phyloP scores from a whole-genome alignment of 1,139 yeast genomes.

The Saccharomyces hybrid region DNA sequence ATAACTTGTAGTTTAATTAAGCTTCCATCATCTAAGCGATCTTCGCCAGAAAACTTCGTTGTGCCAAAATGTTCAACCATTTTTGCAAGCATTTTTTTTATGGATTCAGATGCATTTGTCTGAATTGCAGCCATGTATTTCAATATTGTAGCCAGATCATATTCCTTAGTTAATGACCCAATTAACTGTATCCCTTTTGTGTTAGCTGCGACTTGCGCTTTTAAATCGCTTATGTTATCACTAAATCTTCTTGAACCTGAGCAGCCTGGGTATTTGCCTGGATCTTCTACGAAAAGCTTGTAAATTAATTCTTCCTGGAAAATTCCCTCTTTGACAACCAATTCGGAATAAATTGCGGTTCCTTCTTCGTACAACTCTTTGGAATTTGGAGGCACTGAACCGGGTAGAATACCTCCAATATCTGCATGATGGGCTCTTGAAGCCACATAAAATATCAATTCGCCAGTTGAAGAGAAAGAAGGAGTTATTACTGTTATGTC shows the following conservation, averaged over 20 bases:
- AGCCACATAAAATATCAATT: conserved; percentile 39
- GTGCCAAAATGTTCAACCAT: conserved; percentile 25
- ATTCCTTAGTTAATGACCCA: conserved; percentile 35
- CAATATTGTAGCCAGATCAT: conserved; percentile 33
- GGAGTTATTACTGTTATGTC: conserved; percentile 69
- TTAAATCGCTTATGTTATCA: conserved; percentile 43
- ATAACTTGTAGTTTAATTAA: conserved; percentile 33
- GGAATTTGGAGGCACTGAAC: conserved; percentile 45
- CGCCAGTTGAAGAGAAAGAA: conserved; percentile 37
- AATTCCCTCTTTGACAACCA: conserved; percentile 35
- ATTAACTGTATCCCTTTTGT: conserved; percentile 41
- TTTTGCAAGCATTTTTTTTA: conserved; percentile 33
- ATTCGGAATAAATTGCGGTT: conserved; percentile 40
- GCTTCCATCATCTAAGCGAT: conserved; percentile 45
- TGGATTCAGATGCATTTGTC: conserved; percentile 39
- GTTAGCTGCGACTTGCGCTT: conserved; percentile 45
- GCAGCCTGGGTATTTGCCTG: conserved; percentile 39
- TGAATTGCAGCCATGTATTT: conserved; percentile 43
- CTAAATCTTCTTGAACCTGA: conserved; percentile 42
- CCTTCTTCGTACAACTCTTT: conserved; percentile 43
- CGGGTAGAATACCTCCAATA: conserved; percentile 44
- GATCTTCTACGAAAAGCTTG: conserved; percentile 38
- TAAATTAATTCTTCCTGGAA: no score
- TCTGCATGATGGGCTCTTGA: conserved; percentile 50
- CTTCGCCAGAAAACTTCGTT: conserved; percentile 32